These are phyloP conservation scores for bread wheat (Triticum aestivum) DNA, from an alignment of 176 grass and related monocot genomes.

Conservation along the genomic window DNA sequence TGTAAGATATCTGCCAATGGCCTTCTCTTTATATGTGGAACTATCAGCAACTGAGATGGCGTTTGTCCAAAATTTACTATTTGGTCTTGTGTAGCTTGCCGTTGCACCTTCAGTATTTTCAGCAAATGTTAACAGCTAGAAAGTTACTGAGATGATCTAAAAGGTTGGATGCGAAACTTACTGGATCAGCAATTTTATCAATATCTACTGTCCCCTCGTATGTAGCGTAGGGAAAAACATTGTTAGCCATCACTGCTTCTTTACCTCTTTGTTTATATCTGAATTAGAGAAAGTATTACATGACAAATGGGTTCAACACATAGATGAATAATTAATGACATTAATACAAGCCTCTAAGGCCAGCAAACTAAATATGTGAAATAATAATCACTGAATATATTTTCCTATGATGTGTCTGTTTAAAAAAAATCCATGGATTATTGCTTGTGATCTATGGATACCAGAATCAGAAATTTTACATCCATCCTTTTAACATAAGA, in stretches of 20 bases:
- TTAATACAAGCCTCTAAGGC: slow-evolving; percentile 20
- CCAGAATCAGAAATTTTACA: slow-evolving; percentile 10
- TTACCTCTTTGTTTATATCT: slow-evolving; percentile 99
- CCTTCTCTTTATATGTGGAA: slow-evolving; percentile 75
- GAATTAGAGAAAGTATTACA: slow-evolving; percentile 39
- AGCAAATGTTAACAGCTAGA: slow-evolving; percentile 33
- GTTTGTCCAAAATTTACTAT: slow-evolving; percentile 97
- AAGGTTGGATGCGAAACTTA: slow-evolving; percentile 47
- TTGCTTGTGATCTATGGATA: background rate
- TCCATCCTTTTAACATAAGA: background rate
- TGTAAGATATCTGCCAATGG: slow-evolving; percentile 73
- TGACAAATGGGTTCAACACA: background rate
- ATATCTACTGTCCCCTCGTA: slow-evolving; percentile 91
- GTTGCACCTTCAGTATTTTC: slow-evolving; percentile 73
- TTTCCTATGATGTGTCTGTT: slow-evolving; percentile 1
- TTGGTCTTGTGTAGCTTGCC: slow-evolving; percentile 71
- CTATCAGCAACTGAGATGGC: slow-evolving; percentile 70
- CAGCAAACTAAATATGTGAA: slow-evolving; percentile 18
- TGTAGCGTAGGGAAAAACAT: slow-evolving; percentile 89
- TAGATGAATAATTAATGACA: slow-evolving; percentile 21
- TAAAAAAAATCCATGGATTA: background rate
- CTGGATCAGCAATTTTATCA: slow-evolving; percentile 86
- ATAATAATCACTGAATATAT: slow-evolving; percentile 17
- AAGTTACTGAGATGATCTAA: slow-evolving; percentile 10
- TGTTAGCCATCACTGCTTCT: slow-evolving; percentile 80